phyloP scores from a whole-genome alignment of 1,284 basidiomycete genomes.

The Cystobasidium slooffiae region DNA sequence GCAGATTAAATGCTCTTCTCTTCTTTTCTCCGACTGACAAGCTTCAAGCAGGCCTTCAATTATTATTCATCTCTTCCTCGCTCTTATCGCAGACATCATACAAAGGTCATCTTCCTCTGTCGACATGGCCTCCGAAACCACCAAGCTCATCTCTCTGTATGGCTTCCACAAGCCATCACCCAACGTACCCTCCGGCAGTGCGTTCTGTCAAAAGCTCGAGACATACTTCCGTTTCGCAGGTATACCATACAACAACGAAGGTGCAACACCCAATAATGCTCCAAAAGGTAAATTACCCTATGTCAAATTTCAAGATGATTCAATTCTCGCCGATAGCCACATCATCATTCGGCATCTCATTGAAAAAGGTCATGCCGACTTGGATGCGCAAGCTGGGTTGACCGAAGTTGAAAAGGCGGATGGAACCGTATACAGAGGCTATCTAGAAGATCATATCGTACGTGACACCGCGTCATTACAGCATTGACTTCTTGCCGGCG shows the following conservation, averaged over 20 bases:
- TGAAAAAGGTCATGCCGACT: constrained; percentile 3
- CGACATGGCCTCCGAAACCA: not conserved
- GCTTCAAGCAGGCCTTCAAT: no score
- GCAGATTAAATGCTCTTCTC: no score
- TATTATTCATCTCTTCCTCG: not conserved
- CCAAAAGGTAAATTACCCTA: constrained; percentile 38
- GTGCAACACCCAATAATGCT: constrained; percentile 15
- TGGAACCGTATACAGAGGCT: not conserved
- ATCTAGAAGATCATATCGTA: constrained; percentile 16
- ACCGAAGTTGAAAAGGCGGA: constrained; percentile 1
- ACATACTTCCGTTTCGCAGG: constrained; percentile 24
- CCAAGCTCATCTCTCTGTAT: constrained; percentile 9
- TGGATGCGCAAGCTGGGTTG: constrained; percentile 15
- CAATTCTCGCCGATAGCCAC: constrained; percentile 20
- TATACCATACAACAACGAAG: constrained; percentile 15
- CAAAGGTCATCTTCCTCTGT: not conserved
- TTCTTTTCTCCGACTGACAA: no score
- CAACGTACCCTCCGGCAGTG: constrained; percentile 12
- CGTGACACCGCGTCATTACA: no score
- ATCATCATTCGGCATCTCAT: constrained; percentile 27
- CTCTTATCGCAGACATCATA: not conserved
- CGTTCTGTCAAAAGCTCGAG: constrained; percentile 31
- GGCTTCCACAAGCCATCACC: constrained; percentile 24
- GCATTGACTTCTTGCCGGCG: no score
- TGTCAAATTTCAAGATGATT: constrained; percentile 12